Evolutionary conservation across 2,329 filamentous ascomycete species (phyloP).

Genomic region (Colletotrichum euphorbiae): DNA sequence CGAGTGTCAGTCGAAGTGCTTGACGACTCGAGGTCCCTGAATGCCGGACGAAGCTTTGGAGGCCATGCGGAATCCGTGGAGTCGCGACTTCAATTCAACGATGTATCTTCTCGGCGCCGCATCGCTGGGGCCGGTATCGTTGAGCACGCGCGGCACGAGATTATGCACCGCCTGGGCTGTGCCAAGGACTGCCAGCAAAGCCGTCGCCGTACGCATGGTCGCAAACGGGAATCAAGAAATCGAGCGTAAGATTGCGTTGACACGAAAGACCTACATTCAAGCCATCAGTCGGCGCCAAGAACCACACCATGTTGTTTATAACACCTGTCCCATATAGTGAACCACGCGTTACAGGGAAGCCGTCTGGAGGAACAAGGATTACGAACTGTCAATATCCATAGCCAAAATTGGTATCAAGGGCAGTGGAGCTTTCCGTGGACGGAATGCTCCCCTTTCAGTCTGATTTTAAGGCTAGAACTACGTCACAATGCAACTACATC

Average conservation of each 20-base stretch:
- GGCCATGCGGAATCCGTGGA: slow-evolving; percentile 9
- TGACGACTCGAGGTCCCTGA: slow-evolving; percentile 28
- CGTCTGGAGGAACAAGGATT: slow-evolving; percentile 5
- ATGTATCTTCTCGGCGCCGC: slow-evolving; percentile 31
- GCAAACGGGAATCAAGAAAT: background rate
- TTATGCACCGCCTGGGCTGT: background rate
- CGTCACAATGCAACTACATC: slow-evolving; percentile 3
- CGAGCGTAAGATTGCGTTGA: background rate
- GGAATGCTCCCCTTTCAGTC: background rate
- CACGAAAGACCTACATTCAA: background rate
- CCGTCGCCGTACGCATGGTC: background rate
- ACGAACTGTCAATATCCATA: slow-evolving; percentile 2
- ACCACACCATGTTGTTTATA: slow-evolving; percentile 1
- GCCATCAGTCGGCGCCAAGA: slow-evolving; percentile 7
- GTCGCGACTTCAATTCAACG: slow-evolving; percentile 31
- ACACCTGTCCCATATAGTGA: slow-evolving; percentile 22
- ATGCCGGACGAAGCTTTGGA: background rate
- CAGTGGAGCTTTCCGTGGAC: background rate
- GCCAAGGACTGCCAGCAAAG: background rate
- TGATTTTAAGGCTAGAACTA: background rate
- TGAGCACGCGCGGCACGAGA: background rate
- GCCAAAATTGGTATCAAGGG: background rate
- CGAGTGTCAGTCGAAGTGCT: slow-evolving; percentile 35
- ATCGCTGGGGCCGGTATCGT: slow-evolving; percentile 4
- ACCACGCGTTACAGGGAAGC: background rate